Conservation (phyloP, 371 early-diverging fungal genomes). For the Actinomortierella wolfii region DNA sequence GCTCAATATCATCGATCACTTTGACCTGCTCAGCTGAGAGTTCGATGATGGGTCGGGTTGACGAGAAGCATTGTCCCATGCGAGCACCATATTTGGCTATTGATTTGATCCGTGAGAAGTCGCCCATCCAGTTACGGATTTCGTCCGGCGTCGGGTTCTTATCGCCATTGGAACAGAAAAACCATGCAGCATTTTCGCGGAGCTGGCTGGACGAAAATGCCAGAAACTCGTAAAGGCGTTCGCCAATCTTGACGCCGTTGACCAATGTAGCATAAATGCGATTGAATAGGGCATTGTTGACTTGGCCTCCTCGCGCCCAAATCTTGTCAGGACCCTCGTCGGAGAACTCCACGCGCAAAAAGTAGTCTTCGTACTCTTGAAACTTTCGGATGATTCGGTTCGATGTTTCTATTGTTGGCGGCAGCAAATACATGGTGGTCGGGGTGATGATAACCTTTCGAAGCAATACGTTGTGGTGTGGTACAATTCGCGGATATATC, state of each 20-base stretch:
- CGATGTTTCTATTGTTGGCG: constrained; percentile 62
- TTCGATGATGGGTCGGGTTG: constrained; percentile 57
- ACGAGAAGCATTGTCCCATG: constrained; percentile 82
- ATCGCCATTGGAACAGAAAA: constrained; percentile 50
- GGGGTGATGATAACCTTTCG: constrained; percentile 70
- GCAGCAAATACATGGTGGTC: constrained; percentile 57
- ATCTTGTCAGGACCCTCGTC: constrained; percentile 63
- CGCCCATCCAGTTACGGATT: constrained; percentile 79
- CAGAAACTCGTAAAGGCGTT: constrained; percentile 68
- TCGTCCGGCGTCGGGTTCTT: constrained; percentile 49
- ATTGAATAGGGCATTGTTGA: constrained; percentile 54
- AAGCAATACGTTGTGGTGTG: constrained; percentile 57
- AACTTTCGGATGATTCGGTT: constrained; percentile 72
- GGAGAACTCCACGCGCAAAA: constrained; percentile 70
- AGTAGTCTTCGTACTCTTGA: constrained; percentile 54
- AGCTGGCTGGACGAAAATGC: constrained; percentile 76
- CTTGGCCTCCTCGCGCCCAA: constrained; percentile 31
- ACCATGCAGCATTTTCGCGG: constrained; percentile 76
- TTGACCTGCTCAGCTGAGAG: constrained; percentile 47
- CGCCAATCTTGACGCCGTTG: constrained; percentile 65
- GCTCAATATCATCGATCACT: constrained; percentile 60
- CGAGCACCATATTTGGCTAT: constrained; percentile 76
- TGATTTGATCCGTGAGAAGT: constrained; percentile 66
- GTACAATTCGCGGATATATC: constrained; percentile 39
- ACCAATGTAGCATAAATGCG: constrained; percentile 54